Evolutionary conservation across 2,329 filamentous ascomycete species (phyloP).

Genomic region (Karstenula rhodostoma): DNA sequence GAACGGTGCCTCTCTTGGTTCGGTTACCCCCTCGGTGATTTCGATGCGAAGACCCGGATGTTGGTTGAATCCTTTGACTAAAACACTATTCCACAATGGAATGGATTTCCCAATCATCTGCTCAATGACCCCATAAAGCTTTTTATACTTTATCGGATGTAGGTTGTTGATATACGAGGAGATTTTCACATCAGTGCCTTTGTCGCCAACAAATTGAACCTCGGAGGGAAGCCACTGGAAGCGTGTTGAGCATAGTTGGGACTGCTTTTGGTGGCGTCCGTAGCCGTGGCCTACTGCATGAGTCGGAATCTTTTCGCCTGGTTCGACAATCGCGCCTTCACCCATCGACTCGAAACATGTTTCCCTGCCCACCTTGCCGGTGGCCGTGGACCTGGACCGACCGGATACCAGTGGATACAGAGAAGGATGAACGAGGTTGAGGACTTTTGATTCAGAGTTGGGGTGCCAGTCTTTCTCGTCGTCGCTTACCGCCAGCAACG

Average conservation of each 20-base stretch:
- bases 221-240: constrained; percentile 61
- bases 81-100: constrained; percentile 25
- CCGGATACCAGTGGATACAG: constrained; percentile 68
- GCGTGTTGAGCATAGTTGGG: constrained; percentile 34
- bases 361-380: constrained; percentile 19
- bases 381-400: constrained; percentile 21
- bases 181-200: constrained; percentile 48
- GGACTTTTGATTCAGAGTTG: constrained; percentile 57
- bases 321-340: constrained; percentile 14
- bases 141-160: constrained; percentile 49
- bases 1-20: background rate
- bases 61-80: background rate
- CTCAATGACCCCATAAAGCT: constrained; percentile 27
- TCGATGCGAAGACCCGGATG: background rate
- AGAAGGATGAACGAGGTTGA: constrained; percentile 68
- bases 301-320: background rate
- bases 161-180: constrained; percentile 61
- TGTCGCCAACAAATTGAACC: constrained; percentile 44
- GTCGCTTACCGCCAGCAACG: constrained; percentile 61
- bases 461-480: constrained; percentile 67
- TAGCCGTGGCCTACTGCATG: background rate
- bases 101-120: constrained; percentile 23
- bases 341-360: constrained; percentile 21
- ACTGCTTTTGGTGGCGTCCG: background rate
- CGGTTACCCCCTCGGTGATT: background rate